These are phyloP conservation scores for Porogramme epimiltina DNA, from an alignment of 1,284 basidiomycete species.

Conservation along the genomic window DNA sequence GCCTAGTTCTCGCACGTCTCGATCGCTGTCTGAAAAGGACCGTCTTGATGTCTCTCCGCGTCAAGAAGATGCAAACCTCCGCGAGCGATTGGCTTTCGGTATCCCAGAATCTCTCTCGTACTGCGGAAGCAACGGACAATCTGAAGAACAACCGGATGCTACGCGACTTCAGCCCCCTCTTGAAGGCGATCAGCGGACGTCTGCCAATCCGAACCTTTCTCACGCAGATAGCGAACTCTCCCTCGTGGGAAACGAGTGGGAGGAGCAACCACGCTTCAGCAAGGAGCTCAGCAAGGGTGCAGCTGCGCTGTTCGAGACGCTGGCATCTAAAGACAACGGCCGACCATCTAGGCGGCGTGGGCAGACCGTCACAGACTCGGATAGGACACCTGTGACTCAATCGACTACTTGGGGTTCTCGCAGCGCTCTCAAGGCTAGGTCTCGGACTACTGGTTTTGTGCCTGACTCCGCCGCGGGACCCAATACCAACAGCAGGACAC, in stretches of 20 bases:
- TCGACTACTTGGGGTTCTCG: slow-evolving; percentile 3
- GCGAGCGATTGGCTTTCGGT: slow-evolving; percentile 32
- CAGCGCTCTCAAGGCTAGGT: background rate
- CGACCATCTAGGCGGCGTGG: background rate
- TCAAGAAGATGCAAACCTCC: slow-evolving; percentile 11
- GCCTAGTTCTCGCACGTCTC: too few species aligned
- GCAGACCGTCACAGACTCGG: background rate
- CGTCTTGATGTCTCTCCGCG: background rate
- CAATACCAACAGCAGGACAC: background rate
- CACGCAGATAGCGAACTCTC: slow-evolving; percentile 49
- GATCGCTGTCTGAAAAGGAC: too few species aligned
- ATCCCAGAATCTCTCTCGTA: slow-evolving; percentile 37
- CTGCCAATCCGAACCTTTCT: slow-evolving; percentile 27
- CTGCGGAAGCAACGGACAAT: slow-evolving; percentile 17
- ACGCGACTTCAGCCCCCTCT: background rate
- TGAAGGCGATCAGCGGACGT: background rate
- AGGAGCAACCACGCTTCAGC: slow-evolving; percentile 24
- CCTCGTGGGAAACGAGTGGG: slow-evolving; percentile 39
- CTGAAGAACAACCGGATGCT: background rate
- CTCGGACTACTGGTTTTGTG: background rate
- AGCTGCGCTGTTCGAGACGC: slow-evolving; percentile 51
- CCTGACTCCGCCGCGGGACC: background rate
- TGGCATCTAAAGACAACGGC: slow-evolving; percentile 26
- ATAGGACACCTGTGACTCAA: slow-evolving; percentile 12
- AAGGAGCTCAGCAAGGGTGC: slow-evolving; percentile 51